A percentile compares a stretch with the other conserved stretches of the same genome.
phyloP scores from a whole-genome alignment of 2,329 filamentous ascomycete genomes.

The Colletotrichum magnum region DNA sequence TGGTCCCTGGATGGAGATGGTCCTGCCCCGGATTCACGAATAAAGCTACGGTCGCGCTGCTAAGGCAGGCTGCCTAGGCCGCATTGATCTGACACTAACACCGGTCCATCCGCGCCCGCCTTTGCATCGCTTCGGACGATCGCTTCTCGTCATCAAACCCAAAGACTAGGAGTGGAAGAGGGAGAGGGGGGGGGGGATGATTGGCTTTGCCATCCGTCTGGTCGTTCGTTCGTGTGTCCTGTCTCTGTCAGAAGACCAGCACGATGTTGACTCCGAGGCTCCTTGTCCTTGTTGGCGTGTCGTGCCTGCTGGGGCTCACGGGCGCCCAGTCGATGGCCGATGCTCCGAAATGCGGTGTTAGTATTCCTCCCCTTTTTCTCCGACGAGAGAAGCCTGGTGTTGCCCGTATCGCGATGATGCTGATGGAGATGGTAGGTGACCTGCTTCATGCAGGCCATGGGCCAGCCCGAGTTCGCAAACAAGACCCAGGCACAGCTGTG shows the following conservation, averaged over 20 bases:
- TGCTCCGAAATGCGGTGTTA: slow-evolving; percentile 26
- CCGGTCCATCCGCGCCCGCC: neutral
- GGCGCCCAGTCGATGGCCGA: slow-evolving; percentile 20
- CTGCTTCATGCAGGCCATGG: slow-evolving; percentile 13
- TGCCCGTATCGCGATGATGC: neutral
- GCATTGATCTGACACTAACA: neutral
- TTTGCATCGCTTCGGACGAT: neutral
- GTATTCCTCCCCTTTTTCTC: neutral
- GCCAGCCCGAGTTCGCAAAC: slow-evolving; percentile 17
- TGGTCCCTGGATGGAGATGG: slow-evolving; percentile 1
- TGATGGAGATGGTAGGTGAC: slow-evolving; percentile 8
- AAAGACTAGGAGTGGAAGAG: neutral
- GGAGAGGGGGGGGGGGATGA: neutral
- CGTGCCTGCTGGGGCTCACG: slow-evolving; percentile 17
- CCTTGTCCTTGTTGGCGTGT: slow-evolving; percentile 10
- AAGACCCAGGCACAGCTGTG: slow-evolving; percentile 25
- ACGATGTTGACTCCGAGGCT: slow-evolving; percentile 22
- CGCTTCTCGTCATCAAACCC: slow-evolving; percentile 7
- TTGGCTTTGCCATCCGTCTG: neutral
- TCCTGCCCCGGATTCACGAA: neutral
- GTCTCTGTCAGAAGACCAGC: slow-evolving; percentile 10
- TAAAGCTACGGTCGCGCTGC: slow-evolving; percentile 15
- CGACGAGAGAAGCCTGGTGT: neutral
- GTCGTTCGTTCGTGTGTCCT: no score
- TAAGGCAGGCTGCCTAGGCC: slow-evolving; percentile 4